Base-by-base conservation (phyloP, 2,329 filamentous ascomycete genomes). In the Ophiobolus disseminans region DNA sequence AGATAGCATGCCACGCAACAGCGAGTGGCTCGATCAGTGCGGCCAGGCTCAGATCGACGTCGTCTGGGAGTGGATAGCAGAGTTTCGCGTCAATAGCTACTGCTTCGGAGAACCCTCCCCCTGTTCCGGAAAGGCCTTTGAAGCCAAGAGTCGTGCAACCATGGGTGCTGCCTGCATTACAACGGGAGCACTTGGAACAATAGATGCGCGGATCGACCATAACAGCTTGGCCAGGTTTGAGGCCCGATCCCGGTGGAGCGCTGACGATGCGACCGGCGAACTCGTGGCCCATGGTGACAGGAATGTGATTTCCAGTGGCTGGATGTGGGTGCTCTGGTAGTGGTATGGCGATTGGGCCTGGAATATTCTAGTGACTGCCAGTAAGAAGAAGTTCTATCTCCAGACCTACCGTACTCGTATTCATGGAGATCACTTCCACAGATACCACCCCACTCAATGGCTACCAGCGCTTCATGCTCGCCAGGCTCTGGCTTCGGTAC, bases 201-300 rank as follows among this genome's bases (percentile, higher is more conserved):
- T 58, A 68, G 28, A 70, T 60, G 8, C 66, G 55, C 1, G 67
- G 66, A 26, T 69, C 61, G 7, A 69, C 52, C 34, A 69, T 59
- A 10, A 72, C 67, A 13, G 61, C 48, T 39, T 65, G 55, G 13
- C 68, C 67, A 2, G 53, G 40, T 2, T 38, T 41, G n/a, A 70
- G 55, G 19, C 48, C 41, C 1, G 62, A 68, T 8, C 32, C 40
- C 19, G 48, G 3, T 1, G 60, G 58, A 2, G 60, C 55, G 31
- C 52, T 53, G 37, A 60, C 43, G 30, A 69, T 51, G 14, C 62
- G 59, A 14, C 68, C 68, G 22, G 54, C 58, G 56, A 70, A 68
- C 38, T 70, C 68, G 43, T 70, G 67, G 44, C 68, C 67, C 45
- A 70, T 50, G 17, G 66, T 70, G 1, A 68, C 37, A 6, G 66